Percentiles rank a stretch among this genome's conserved stretches.
phyloP scores from a whole-genome alignment of 1,284 basidiomycete species.

The Sutorius eximius region DNA sequence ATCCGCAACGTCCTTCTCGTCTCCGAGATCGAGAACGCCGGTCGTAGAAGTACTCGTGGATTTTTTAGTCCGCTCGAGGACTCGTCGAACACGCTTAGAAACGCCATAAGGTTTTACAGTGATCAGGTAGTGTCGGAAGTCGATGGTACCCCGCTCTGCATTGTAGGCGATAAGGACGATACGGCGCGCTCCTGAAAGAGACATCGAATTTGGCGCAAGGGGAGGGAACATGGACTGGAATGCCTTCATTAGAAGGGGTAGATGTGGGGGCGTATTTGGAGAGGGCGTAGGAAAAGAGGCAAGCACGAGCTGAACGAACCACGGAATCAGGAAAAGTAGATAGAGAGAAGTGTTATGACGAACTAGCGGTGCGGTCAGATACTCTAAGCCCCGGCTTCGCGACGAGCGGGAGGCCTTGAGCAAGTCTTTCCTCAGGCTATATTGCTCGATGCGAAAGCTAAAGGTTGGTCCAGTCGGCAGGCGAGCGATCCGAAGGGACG shows the following conservation, averaged over 20 bases:
- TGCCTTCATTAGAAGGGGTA: constrained; percentile 76
- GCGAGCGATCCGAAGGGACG: constrained; percentile 85
- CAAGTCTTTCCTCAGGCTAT: constrained; percentile 87
- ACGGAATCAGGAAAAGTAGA: background rate
- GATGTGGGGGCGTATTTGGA: constrained; percentile 68
- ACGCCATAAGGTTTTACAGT: constrained; percentile 94
- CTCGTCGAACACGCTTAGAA: constrained; percentile 86
- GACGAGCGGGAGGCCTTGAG: constrained; percentile 66
- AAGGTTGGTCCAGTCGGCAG: constrained; percentile 93
- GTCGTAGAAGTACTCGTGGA: constrained; percentile 39
- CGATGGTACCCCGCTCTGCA: constrained; percentile 81
- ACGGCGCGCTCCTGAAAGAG: constrained; percentile 82
- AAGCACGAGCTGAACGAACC: constrained; percentile 58
- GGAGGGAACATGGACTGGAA: constrained; percentile 89
- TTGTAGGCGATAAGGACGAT: constrained; percentile 95
- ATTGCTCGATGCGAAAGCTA: constrained; percentile 91
- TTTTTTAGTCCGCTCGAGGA: constrained; percentile 70
- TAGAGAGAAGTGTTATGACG: constrained; percentile 29
- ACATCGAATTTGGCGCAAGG: constrained; percentile 77
- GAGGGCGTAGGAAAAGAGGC: constrained; percentile 74
- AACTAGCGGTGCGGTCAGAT: constrained; percentile 83
- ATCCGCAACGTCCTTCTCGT: constrained; percentile 93
- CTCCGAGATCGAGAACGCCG: constrained; percentile 76
- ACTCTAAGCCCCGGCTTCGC: constrained; percentile 80
- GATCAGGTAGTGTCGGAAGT: constrained; percentile 94